A percentile compares a stretch with the other conserved stretches of the same genome.
These are phyloP conservation scores for Phoma sp. DNA, from an alignment of 2,329 filamentous ascomycete species.

Conservation along the genomic window DNA sequence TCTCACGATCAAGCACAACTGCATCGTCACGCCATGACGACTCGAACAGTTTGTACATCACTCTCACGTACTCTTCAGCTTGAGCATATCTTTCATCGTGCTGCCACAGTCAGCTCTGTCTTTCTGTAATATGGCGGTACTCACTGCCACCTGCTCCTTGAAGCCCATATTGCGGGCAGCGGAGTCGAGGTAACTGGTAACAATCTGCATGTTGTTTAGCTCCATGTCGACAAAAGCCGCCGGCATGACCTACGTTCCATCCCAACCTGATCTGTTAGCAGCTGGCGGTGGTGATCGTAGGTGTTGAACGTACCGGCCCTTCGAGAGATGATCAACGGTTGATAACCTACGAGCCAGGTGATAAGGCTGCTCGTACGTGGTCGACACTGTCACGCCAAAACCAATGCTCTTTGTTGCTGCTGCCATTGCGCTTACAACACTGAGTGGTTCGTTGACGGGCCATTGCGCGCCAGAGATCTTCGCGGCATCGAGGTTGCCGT, in stretches of 20 bases:
- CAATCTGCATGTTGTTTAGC: constrained; percentile 55
- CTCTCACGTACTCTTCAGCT: constrained; percentile 72
- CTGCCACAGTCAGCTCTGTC: constrained; percentile 53
- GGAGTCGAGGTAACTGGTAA: constrained; percentile 71
- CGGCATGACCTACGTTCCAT: constrained; percentile 31
- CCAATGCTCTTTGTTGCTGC: constrained; percentile 71
- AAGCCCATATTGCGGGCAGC: constrained; percentile 69
- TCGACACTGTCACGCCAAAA: constrained; percentile 71
- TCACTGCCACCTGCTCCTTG: constrained; percentile 62
- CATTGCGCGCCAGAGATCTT: constrained; percentile 70
- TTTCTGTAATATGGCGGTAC: constrained; percentile 61
- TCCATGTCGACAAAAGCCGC: not conserved
- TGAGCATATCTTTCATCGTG: constrained; percentile 72
- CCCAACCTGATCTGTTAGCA: constrained; percentile 25
- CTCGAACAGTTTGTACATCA: constrained; percentile 73
- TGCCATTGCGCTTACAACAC: constrained; percentile 70
- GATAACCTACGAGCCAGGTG: constrained; percentile 69
- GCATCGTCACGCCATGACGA: constrained; percentile 72
- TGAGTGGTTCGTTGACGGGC: constrained; percentile 73
- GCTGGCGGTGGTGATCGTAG: not conserved
- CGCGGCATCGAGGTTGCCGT: constrained; percentile 66
- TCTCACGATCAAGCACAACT: constrained; percentile 64
- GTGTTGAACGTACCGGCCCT: constrained; percentile 55
- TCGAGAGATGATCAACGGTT: constrained; percentile 71
- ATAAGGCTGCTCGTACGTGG: constrained; percentile 73